Base-by-base conservation (phyloP, 345 rosid genomes). In the Schrenkiella parvula region DNA sequence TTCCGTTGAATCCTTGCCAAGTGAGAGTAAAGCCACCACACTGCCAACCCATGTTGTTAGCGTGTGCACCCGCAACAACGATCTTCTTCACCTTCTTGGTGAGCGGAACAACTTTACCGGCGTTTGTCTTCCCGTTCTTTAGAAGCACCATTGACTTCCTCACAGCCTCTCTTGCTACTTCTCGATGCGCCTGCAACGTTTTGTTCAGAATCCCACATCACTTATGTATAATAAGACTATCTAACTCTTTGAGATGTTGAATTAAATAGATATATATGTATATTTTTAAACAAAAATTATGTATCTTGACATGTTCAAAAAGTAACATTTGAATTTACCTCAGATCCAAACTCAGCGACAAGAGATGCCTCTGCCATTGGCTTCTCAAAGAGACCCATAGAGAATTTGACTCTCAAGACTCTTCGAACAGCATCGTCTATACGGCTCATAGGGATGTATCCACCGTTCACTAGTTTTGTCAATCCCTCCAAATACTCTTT, bases 401-500 rank as follows among this genome's bases (percentile, higher is more conserved):
- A 56, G 83, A 90, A 88, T 79, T 93, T 93, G 11, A 88, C 92
- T 70, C 97, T 80, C 82, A 92, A 70, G 17, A 92, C 84, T 56
- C 98, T 84, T 25, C 74, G 64, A n/a, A 88, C 93, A 3, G 98
- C 98, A 81, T 92, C 98, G 25, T 90, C 84, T 14, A 88, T 90
- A 32, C 98, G 88, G 60, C 79, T 82, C 86, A 87, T 86, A 5
- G 91, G 82, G 32, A 88, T 80, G 63, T 42, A 31, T 1, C 82
- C 81, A 11, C 68, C 66, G 23, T 80, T 73, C 18, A 90, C 93
- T 22, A 84, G 66, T 4, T 60, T 34, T 1, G 84, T 87, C 59
- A 88, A 19, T 38, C 5, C 38, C 38, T 78, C 81, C 15, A 88
- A 80, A 76, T 83, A 86, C 78, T 80, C 91, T 5, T 71, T 70